phyloP scores from a whole-genome alignment of 2,329 filamentous ascomycete genomes.

The Apiospora malaysiana region DNA sequence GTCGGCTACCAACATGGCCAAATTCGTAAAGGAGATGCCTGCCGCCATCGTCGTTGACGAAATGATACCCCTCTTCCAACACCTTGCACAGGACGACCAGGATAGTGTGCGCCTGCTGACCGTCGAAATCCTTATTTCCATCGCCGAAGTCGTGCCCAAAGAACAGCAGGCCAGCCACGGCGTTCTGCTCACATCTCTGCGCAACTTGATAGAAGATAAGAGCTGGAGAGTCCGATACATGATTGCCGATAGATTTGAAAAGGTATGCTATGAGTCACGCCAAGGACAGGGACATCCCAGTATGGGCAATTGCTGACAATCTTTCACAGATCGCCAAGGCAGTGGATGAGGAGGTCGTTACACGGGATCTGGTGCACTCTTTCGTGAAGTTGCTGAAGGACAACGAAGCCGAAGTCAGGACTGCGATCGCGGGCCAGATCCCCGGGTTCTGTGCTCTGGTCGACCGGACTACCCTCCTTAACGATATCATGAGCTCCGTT shows the following conservation, averaged over 20 bases:
- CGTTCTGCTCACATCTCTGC: constrained; percentile 85
- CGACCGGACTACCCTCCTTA: constrained; percentile 84
- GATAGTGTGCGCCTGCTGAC: constrained; percentile 96
- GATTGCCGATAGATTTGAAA: constrained; percentile 98
- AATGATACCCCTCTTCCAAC: constrained; percentile 99
- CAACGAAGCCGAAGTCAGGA: constrained; percentile 95
- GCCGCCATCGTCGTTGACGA: constrained; percentile 91
- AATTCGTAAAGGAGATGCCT: constrained; percentile 97
- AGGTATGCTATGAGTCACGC: constrained; percentile 59
- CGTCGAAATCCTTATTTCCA: constrained; percentile 93
- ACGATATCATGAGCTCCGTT: constrained; percentile 95
- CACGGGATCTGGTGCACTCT: constrained; percentile 89
- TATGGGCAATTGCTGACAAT: constrained; percentile 29
- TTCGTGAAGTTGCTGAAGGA: constrained; percentile 99
- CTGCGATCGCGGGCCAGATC: constrained; percentile 95
- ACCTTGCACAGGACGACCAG: constrained; percentile 94
- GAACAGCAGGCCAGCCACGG: constrained; percentile 97
- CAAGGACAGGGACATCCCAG: neutral
- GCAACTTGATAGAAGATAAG: constrained; percentile 97
- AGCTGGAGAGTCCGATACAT: constrained; percentile 99
- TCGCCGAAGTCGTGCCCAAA: constrained; percentile 96
- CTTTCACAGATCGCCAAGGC: constrained; percentile 86
- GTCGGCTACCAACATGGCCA: constrained; percentile 93
- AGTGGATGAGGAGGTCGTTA: constrained; percentile 95
- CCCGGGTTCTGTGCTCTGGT: constrained; percentile 94